phyloP scores from a whole-genome alignment of 768 basidiomycete genomes.

The Termitomyces titanicus region DNA sequence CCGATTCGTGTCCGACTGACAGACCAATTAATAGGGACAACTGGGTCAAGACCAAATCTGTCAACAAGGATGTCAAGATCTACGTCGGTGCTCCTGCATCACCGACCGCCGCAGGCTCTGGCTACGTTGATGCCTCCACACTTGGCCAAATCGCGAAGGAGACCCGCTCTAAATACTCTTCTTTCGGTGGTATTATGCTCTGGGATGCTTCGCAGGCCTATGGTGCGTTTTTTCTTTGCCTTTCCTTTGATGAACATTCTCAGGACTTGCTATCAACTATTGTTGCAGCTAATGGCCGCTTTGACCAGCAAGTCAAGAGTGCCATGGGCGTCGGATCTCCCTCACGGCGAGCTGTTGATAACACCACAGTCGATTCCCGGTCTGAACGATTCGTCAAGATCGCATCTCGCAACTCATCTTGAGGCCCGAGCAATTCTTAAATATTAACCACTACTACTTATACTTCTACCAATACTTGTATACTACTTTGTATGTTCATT shows the following conservation, averaged over 20 bases:
- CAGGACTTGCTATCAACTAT: neutral
- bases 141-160: slow-evolving; percentile 34
- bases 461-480: neutral
- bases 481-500: neutral
- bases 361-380: neutral
- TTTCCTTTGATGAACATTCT: neutral
- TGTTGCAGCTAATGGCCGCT: slow-evolving; percentile 33
- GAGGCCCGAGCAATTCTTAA: neutral
- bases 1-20: neutral
- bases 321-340: slow-evolving; percentile 21
- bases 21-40: slow-evolving; percentile 34
- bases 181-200: slow-evolving; percentile 49
- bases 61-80: slow-evolving; percentile 49
- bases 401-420: neutral
- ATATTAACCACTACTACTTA: neutral
- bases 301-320: slow-evolving; percentile 37
- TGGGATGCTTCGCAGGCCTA: slow-evolving; percentile 37
- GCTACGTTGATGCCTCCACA: slow-evolving; percentile 41
- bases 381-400: neutral
- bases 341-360: neutral
- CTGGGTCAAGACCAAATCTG: slow-evolving; percentile 51
- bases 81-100: slow-evolving; percentile 55
- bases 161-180: slow-evolving; percentile 42
- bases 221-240: slow-evolving; percentile 23
- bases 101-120: slow-evolving; percentile 43